Base-by-base conservation (phyloP, 1,139 yeast genomes). In the Kodamaea sp. region DNA sequence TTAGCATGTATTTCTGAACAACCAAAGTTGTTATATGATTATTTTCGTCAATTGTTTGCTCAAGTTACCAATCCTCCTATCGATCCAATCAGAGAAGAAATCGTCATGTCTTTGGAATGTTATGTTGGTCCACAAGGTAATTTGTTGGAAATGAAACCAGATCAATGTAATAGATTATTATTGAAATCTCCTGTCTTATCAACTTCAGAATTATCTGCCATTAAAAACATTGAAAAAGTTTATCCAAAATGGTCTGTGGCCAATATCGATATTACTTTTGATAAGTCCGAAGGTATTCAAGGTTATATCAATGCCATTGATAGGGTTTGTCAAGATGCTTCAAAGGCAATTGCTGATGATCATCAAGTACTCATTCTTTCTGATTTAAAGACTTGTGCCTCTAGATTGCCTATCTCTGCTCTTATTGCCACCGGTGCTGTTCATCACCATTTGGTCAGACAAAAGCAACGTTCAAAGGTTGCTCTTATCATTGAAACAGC, bases 31-130 rank as follows among this genome's bases (percentile, higher is more conserved):
- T 71, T 88, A 50, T 92, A 85, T 62, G 98, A 92, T 58, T 92
- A 92, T 68, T 92, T 92, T 75, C 84, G 96, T 58, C 96, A 92
- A 65, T 76, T 92, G 55, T 92, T 92, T 66, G 98, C 98, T 30
- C 98, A 92, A 68, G 98, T 92, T 41, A 92, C 98, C 31, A 92
- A 92, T 65, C 98, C 98, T 44, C 98, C 98, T 41, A 92, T 92
- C 58, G 98, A 92, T 63, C 97, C 98, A 37, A 92, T 92, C 53
- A 83, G 98, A 63, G 98, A 92, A 67, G 82, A 84, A 47, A 87
- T 92, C 53, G 97, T 92, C 59, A 92, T 92, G 98, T 87, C 96
- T 11, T 75, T 92, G 53, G 97, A 90, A 62, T 92, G 98, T 69
- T 88, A 86, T 64, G 82, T 92, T 54, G 98, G 98, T 41, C 97